Base-by-base conservation (phyloP, 257 asterid species). In the Penstemon newberryi region DNA sequence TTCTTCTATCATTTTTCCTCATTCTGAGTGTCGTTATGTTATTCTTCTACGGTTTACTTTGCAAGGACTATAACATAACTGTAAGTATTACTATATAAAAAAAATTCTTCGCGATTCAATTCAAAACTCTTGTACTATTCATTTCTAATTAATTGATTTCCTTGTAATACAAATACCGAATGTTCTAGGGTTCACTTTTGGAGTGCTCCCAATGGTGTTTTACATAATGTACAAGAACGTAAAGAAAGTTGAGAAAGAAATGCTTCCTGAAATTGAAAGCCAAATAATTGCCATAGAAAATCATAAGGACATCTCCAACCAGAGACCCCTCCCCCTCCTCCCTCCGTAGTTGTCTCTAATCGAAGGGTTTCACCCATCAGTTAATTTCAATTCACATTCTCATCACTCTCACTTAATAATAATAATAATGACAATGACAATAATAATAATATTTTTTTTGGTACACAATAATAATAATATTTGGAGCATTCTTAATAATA, bases 141-240 rank as follows among this genome's bases (percentile, higher is more conserved):
- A 25, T 25, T 25, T 25, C 33, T 25, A 8, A 25, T 25, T 25
- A 25, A 25, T 25, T 25, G 2, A 1, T 2, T 38, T 11, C 49
- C 2, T 33, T 5, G 7, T 11, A 37, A 2, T 44, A 1, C 64
- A 82, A 87, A 70, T 81, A 12, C 90, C 93, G 6, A 84, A 86
- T 63, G 81, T 84, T 33, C 72, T 84, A 45, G 93, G 93, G 0
- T 86, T 84, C 76, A n/a, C 56, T 43, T 78, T 86, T 2, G 90
- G 93, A 9, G 77, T 86, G 67, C 56, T 86, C 4, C 90, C 84
- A 75, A 86, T 86, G 77, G 82, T 78, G 44, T 78, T 86, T 0
- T 86, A 86, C 39, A 9, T 65, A 5, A 61, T 82, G 37, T 86
- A 82, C 80, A 74, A 47, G 67, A 80, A 74, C 4, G 7, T 47